Evolutionary conservation across 306 rosid species (phyloP).

Genomic region (Elaeagnus macrophylla): DNA sequence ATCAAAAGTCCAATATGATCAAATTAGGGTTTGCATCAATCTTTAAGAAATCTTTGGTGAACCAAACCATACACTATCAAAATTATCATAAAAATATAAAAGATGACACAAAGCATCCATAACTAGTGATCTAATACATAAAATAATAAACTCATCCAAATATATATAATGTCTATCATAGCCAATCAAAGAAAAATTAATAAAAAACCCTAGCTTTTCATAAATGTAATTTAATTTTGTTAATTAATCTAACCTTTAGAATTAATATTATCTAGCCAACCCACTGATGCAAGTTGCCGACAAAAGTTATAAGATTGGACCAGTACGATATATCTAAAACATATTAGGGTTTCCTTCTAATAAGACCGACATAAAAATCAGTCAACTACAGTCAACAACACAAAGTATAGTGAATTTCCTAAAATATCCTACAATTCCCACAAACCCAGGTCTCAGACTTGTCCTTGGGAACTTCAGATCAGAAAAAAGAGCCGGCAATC

Average conservation of each 20-base stretch:
- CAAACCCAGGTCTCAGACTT: slow-evolving; percentile 19
- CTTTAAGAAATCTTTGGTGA: slow-evolving; percentile 17
- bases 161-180: slow-evolving; percentile 15
- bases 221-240: slow-evolving; percentile 15
- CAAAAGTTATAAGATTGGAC: slow-evolving; percentile 7
- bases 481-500: slow-evolving; percentile 13
- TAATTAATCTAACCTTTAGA: slow-evolving; percentile 14
- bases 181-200: background rate
- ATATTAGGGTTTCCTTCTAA: slow-evolving; percentile 49
- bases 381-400: background rate
- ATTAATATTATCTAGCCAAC: slow-evolving; percentile 9
- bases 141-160: slow-evolving; percentile 27
- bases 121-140: slow-evolving; percentile 33
- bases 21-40: slow-evolving; percentile 39
- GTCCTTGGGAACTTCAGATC: slow-evolving; percentile 16
- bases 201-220: slow-evolving; percentile 58
- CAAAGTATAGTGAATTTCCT: slow-evolving; percentile 17
- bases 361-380: slow-evolving; percentile 11
- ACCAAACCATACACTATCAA: slow-evolving; percentile 13
- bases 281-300: slow-evolving; percentile 18
- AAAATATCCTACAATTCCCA: slow-evolving; percentile 10
- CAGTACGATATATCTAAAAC: slow-evolving; percentile 10
- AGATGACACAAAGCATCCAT: slow-evolving; percentile 12
- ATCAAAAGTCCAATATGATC: slow-evolving; percentile 23
- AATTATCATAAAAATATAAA: slow-evolving; percentile 4